Evolutionary conservation across 2,329 filamentous ascomycete genomes (phyloP).

Genomic region (Ophiostoma ulmi): DNA sequence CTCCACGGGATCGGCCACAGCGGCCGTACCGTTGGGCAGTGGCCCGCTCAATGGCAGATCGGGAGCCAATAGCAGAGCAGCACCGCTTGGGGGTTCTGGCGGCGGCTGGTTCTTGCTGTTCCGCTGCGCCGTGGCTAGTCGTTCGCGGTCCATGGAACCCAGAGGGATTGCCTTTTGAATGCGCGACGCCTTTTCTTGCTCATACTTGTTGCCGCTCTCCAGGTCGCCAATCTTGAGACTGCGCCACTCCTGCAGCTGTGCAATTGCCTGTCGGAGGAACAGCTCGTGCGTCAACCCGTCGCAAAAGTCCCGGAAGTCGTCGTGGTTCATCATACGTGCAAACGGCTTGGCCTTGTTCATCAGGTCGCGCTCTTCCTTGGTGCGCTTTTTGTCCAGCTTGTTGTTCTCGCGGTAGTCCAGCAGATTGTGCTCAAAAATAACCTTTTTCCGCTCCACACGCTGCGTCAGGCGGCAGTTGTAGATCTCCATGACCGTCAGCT

Average conservation of each 20-base stretch:
- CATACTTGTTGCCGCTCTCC: conserved; percentile 83
- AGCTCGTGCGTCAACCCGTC: conserved; percentile 85
- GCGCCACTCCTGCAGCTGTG: conserved; percentile 91
- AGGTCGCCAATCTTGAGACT: conserved; percentile 77
- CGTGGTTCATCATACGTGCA: conserved; percentile 90
- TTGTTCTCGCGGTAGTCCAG: conserved; percentile 91
- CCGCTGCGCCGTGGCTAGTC: conserved; percentile 65
- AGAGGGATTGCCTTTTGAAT: conserved; percentile 66
- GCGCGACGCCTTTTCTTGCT: conserved; percentile 75
- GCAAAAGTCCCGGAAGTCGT: conserved; percentile 82
- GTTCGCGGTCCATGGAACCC: conserved; percentile 77
- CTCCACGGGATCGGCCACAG: conserved; percentile 28
- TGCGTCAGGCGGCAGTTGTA: conserved; percentile 91
- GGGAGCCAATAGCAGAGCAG: conserved; percentile 70
- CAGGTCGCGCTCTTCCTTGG: conserved; percentile 89
- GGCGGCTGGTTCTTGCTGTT: conserved; percentile 62
- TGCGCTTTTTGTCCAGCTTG: conserved; percentile 85
- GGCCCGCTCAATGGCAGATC: conserved; percentile 48
- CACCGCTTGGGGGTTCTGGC: conserved; percentile 69
- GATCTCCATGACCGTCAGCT: conserved; percentile 96
- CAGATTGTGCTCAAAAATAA: conserved; percentile 91
- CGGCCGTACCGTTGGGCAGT: conserved; percentile 50
- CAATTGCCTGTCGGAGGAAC: conserved; percentile 82
- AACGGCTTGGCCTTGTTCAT: conserved; percentile 94
- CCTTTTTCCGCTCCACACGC: conserved; percentile 88